Percentiles rank a stretch among this genome's conserved stretches.
Evolutionary conservation across 1,139 yeast genomes (phyloP).

Genomic region (Groenewaldozyma sp.): DNA sequence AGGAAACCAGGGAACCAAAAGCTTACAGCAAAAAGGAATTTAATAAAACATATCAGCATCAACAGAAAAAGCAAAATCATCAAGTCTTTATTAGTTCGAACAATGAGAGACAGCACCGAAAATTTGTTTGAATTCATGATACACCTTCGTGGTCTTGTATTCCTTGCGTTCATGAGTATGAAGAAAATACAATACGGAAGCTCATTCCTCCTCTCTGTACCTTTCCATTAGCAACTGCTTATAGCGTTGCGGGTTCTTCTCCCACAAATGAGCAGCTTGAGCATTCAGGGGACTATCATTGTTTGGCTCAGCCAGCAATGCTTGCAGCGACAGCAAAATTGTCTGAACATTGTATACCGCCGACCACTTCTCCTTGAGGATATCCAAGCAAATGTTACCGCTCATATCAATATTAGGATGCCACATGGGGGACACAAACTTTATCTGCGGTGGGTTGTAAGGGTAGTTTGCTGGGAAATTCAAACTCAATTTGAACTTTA

Average conservation of each 20-base stretch:
- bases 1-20: too few relatives aligned
- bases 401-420: slow-evolving; percentile 64
- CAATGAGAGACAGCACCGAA: neutral
- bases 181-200: too few relatives aligned
- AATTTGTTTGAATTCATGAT: neutral
- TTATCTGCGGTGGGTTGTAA: slow-evolving; percentile 50
- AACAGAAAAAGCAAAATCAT: too few relatives aligned
- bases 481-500: slow-evolving; percentile 44
- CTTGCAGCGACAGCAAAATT: slow-evolving; percentile 48
- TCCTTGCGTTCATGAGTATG: too few relatives aligned
- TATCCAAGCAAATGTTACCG: slow-evolving; percentile 53
- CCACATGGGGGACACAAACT: slow-evolving; percentile 57
- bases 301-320: slow-evolving; percentile 48
- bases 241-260: slow-evolving; percentile 37
- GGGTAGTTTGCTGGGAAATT: slow-evolving; percentile 55
- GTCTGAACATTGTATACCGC: slow-evolving; percentile 59
- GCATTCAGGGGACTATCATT: slow-evolving; percentile 44
- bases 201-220: slow-evolving; percentile 34
- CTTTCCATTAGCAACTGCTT: slow-evolving; percentile 37
- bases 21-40: too few relatives aligned
- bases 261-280: slow-evolving; percentile 44
- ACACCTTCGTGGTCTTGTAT: too few relatives aligned
- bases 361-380: slow-evolving; percentile 55
- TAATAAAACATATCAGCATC: too few relatives aligned
- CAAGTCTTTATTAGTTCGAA: neutral